Evolutionary conservation across 2,329 filamentous ascomycete species (phyloP).

Genomic region (Penicillium fuscoglaucum): DNA sequence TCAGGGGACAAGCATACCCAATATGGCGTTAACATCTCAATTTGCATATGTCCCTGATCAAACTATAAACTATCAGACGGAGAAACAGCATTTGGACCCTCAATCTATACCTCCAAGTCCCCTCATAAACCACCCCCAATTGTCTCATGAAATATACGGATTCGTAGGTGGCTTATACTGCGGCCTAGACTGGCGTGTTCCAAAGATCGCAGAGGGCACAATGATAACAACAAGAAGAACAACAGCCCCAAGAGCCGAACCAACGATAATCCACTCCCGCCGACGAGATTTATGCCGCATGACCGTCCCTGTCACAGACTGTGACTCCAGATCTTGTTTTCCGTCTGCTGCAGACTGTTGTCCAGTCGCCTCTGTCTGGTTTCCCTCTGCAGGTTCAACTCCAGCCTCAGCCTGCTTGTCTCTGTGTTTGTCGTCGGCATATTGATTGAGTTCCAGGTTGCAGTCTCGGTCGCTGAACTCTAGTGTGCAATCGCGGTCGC

Average conservation of each 20-base stretch:
- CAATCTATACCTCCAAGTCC: background rate
- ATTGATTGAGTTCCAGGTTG: constrained; percentile 7
- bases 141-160: background rate
- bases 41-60: background rate
- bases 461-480: constrained; percentile 2
- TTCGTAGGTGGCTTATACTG: background rate
- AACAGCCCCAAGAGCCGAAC: constrained; percentile 1
- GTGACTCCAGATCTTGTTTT: background rate
- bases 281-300: constrained; percentile 1
- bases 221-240: constrained; percentile 10
- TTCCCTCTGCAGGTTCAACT: background rate
- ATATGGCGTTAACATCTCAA: background rate
- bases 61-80: background rate
- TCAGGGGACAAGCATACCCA: background rate
- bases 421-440: background rate
- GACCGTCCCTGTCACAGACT: constrained; percentile 7
- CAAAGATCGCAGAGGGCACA: constrained; percentile 10
- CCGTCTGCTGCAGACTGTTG: background rate
- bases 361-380: background rate
- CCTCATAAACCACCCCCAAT: background rate
- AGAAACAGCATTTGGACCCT: background rate
- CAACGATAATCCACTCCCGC: constrained; percentile 6
- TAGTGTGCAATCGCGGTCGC: constrained; percentile 3
- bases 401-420: background rate
- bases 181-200: constrained; percentile 1